phyloP scores from a whole-genome alignment of 1,284 basidiomycete species.

The Tremellales sp. region DNA sequence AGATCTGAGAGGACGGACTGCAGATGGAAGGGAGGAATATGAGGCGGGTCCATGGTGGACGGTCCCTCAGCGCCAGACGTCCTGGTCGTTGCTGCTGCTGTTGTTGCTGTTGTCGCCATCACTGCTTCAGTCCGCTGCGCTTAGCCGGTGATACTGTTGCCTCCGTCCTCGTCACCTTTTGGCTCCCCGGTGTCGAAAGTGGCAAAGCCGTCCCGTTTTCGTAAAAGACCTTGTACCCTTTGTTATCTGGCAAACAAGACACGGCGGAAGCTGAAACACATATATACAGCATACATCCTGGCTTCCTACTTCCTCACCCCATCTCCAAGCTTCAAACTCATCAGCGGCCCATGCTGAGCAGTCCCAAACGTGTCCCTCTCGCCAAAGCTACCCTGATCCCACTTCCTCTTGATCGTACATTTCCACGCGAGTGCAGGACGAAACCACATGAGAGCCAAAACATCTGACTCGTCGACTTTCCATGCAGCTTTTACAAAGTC shows the following conservation, averaged over 20 bases:
- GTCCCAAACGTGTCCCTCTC: slow-evolving; percentile 5
- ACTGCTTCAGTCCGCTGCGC: too few species aligned
- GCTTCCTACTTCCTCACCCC: too few species aligned
- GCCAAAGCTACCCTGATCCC: slow-evolving; percentile 3
- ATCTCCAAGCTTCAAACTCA: too few species aligned
- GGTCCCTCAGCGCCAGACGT: background rate
- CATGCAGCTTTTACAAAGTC: background rate
- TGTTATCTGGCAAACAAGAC: too few species aligned
- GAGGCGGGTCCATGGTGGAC: background rate
- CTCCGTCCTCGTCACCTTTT: too few species aligned
- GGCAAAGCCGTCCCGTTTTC: too few species aligned
- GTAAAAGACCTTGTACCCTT: too few species aligned
- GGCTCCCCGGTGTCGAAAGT: too few species aligned
- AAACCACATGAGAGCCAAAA: slow-evolving; percentile 4
- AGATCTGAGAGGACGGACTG: slow-evolving; percentile 40
- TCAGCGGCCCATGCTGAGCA: background rate
- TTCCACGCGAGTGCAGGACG: slow-evolving; percentile 7
- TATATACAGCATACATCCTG: too few species aligned
- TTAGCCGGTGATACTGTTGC: too few species aligned
- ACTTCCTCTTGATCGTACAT: slow-evolving; percentile 3
- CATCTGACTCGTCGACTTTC: background rate
- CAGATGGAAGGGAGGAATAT: slow-evolving; percentile 32
- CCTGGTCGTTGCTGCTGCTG: background rate
- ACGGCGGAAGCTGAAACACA: too few species aligned
- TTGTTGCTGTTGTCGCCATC: background rate